phyloP scores from a whole-genome alignment of 345 rosid genomes.

The Populus pruinosa region DNA sequence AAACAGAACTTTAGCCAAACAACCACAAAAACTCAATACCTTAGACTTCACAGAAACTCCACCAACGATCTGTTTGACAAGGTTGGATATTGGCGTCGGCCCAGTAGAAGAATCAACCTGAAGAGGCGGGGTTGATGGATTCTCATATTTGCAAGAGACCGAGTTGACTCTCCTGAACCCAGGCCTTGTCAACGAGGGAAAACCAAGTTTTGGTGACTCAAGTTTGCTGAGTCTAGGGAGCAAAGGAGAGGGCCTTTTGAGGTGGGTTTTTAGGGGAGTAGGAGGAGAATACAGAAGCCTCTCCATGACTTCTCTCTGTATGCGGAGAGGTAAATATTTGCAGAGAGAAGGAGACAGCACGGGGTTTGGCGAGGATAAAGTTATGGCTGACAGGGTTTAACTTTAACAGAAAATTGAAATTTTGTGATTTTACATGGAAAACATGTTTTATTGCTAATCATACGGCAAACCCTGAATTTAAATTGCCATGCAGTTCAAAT shows the following conservation, averaged over 20 bases:
- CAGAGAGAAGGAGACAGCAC: background rate
- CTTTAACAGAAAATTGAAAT: conserved; percentile 19
- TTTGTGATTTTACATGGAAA: background rate
- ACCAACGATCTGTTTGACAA: conserved; percentile 30
- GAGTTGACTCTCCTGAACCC: conserved; percentile 45
- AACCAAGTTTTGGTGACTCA: conserved; percentile 33
- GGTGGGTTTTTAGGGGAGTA: conserved; percentile 33
- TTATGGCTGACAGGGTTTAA: conserved; percentile 9
- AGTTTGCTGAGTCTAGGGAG: conserved; percentile 41
- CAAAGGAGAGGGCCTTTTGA: conserved; percentile 28
- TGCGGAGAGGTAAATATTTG: conserved; percentile 8
- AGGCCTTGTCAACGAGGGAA: conserved; percentile 21
- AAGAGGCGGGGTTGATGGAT: conserved; percentile 26
- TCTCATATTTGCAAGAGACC: conserved; percentile 34
- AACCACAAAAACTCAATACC: conserved; percentile 36
- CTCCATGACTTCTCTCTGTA: conserved; percentile 59
- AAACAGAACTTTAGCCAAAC: background rate
- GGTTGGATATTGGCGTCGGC: conserved; percentile 28
- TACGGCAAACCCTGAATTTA: background rate
- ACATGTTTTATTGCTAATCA: background rate
- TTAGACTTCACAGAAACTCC: conserved; percentile 38
- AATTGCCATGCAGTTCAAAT: background rate
- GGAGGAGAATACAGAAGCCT: conserved; percentile 77
- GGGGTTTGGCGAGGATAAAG: conserved; percentile 30
- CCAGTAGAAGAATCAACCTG: conserved; percentile 27